Base-by-base conservation (phyloP, 805 yeast genomes). In the Martiniozyma abietophila region DNA sequence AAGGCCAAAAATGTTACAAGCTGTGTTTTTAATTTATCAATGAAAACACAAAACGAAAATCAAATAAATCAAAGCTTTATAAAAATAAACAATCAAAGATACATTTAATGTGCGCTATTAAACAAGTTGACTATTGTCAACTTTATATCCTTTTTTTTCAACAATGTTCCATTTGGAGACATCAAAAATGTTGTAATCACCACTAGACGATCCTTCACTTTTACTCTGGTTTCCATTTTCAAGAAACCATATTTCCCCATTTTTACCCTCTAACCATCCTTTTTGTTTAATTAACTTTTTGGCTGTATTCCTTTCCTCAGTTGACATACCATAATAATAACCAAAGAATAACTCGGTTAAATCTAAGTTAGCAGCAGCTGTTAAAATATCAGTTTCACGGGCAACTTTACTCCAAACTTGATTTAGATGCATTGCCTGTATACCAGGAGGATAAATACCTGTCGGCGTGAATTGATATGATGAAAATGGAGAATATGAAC, bases 161-260 rank as follows among this genome's bases (percentile, higher is more conserved):
- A 51, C 46, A 11, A 64, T 53, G 12, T 57, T 54, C 72, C 72
- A 67, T 32, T 57, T 62, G 33, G 51, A 58, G 21, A 65, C 56
- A 44, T 62, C 65, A 43, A 67, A 67, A 10, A 65, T 50, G 40
- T 58, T 64, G 47, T 54, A 64, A 39, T 65, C 69, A 20, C 66
- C 67, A 21, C 64, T 43, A 41, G 62, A 67, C 40, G 54, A 63
- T 14, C 46, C 48, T 29, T 62, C 69, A 26, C 61, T 62, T n/a
- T 50, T 44, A 29, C 58, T 51, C 34, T 59, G 61, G 6, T 59
- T 52, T 14, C 64, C 57, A 30, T 54, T 64, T 28, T 66, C 58
- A 34, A 61, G 57, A 38, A 54, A 60, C 68, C 68, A 63, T 15
- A 31, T 15, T 10, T 21, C 14, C 4, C 25, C 22, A 21, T 25